These are phyloP conservation scores for Calonectria honghensis DNA, from an alignment of 2,329 filamentous ascomycete genomes.

Conservation along the genomic window DNA sequence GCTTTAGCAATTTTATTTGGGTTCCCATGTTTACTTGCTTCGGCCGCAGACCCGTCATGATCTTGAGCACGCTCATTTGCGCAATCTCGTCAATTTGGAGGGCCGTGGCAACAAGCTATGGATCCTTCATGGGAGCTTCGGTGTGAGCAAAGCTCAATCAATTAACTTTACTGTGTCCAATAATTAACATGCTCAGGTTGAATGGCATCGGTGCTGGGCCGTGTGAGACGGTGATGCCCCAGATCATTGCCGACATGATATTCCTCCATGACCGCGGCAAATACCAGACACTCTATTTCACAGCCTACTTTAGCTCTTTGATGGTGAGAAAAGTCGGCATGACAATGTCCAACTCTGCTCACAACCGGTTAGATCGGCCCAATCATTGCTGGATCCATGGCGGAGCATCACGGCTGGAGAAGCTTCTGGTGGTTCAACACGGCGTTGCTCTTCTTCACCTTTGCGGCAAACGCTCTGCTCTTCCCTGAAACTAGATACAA, in stretches of 20 bases:
- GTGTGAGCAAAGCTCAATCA: background rate
- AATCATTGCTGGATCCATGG: constrained; percentile 36
- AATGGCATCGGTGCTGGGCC: constrained; percentile 36
- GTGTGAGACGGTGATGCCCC: constrained; percentile 35
- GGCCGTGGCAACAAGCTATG: constrained; percentile 29
- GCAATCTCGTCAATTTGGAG: constrained; percentile 34
- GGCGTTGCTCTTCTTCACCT: constrained; percentile 32
- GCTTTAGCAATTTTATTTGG: constrained; percentile 38
- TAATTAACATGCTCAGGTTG: constrained; percentile 5
- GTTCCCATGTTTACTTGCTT: constrained; percentile 32
- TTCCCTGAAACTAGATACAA: constrained; percentile 35
- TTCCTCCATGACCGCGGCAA: constrained; percentile 38
- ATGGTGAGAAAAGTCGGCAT: background rate
- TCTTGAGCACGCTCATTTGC: constrained; percentile 30
- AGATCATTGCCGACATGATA: constrained; percentile 40
- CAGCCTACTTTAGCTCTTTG: constrained; percentile 30
- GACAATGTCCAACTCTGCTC: background rate
- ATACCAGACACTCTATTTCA: constrained; percentile 36
- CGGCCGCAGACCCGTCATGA: constrained; percentile 35
- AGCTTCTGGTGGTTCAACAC: constrained; percentile 40
- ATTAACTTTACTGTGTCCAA: background rate
- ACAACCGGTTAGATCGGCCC: constrained; percentile 24
- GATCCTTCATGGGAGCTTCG: constrained; percentile 35
- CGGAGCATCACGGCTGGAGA: constrained; percentile 34
- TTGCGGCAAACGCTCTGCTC: constrained; percentile 14